Evolutionary conservation across 202 grass and related monocot species (phyloP).

Genomic region (Musa balbisiana): DNA sequence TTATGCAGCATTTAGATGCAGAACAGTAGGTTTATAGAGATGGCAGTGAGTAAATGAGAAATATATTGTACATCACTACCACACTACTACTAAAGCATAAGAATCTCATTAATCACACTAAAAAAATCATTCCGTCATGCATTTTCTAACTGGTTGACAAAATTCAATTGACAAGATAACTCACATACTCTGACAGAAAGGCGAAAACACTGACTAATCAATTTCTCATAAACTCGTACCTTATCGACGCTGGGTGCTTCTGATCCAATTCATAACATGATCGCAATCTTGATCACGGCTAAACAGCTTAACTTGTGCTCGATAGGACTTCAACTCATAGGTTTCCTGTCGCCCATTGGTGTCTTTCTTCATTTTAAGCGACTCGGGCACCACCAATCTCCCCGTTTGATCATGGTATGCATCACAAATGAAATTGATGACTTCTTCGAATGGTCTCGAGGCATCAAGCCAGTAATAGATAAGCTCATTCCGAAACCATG

Average conservation of each 20-base stretch:
- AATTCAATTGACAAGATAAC: too few species aligned
- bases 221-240: background rate
- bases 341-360: conserved; percentile 24
- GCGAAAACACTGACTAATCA: background rate
- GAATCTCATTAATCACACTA: too few species aligned
- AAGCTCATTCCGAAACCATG: conserved; percentile 77
- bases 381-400: conserved; percentile 43
- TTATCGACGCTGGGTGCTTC: conserved; percentile 37
- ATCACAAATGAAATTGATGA: conserved; percentile 52
- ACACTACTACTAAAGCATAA: too few species aligned
- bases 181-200: too few species aligned
- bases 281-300: conserved; percentile 40
- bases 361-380: conserved; percentile 66
- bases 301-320: conserved; percentile 54
- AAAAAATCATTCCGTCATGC: too few species aligned
- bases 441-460: conserved; percentile 46
- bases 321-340: conserved; percentile 64
- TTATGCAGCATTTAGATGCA: too few species aligned
- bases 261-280: conserved; percentile 64
- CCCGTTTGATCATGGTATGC: conserved; percentile 32
- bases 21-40: too few species aligned
- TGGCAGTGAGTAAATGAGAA: too few species aligned
- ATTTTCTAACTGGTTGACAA: too few species aligned
- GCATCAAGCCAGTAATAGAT: conserved; percentile 73
- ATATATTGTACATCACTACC: too few species aligned